Percentiles rank a stretch among this genome's conserved stretches.
phyloP scores from a whole-genome alignment of 306 rosid species.

The Citrullus mucosospermus region DNA sequence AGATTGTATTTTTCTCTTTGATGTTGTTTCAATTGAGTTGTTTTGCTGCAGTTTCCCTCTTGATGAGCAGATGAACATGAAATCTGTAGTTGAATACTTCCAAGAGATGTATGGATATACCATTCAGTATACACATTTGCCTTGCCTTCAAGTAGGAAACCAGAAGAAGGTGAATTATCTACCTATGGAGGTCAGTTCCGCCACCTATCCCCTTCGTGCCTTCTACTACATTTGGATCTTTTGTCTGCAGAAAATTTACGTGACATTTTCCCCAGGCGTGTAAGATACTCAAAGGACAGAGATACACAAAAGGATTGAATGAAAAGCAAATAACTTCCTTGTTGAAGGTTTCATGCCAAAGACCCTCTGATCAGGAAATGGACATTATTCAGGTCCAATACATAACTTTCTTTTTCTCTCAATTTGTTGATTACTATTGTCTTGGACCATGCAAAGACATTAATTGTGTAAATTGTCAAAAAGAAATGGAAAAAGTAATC shows the following conservation, averaged over 20 bases:
- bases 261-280: constrained; percentile 44
- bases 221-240: not conserved
- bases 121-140: constrained; percentile 83
- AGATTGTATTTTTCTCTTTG: not conserved
- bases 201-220: not conserved
- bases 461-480: not conserved
- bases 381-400: constrained; percentile 70
- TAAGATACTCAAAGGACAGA: constrained; percentile 89
- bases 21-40: not conserved
- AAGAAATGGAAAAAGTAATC: not conserved
- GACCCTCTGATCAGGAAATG: constrained; percentile 70
- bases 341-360: constrained; percentile 89
- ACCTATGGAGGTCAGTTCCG: constrained; percentile 77
- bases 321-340: constrained; percentile 83
- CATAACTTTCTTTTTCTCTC: not conserved
- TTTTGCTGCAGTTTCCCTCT: constrained; percentile 64
- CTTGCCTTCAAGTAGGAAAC: constrained; percentile 92
- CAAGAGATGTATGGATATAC: constrained; percentile 60
- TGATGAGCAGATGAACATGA: constrained; percentile 79
- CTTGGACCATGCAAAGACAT: not conserved
- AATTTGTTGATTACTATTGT: not conserved
- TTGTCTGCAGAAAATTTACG: not conserved
- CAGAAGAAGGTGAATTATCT: constrained; percentile 74
- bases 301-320: constrained; percentile 77
- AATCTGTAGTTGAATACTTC: constrained; percentile 87